Conservation (phyloP, 495 filamentous ascomycete genomes). For the Hypoxylon rickii region DNA sequence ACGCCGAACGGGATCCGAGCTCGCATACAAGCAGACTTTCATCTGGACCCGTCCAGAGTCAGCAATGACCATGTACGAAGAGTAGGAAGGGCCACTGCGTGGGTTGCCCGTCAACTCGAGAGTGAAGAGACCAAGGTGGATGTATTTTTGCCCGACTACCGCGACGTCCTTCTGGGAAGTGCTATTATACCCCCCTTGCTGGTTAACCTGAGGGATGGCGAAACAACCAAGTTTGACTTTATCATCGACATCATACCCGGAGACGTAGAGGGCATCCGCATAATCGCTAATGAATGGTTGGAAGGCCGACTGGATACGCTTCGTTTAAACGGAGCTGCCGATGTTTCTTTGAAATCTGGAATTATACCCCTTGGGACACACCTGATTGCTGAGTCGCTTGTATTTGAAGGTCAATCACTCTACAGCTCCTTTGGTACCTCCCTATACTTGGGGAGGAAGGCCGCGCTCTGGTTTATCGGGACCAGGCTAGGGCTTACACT, state of each 20-base stretch:
- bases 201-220: slow-evolving; percentile 75
- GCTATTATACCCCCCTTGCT: slow-evolving; percentile 74
- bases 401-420: slow-evolving; percentile 79
- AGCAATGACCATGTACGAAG: slow-evolving; percentile 68
- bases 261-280: slow-evolving; percentile 74
- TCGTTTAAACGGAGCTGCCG: slow-evolving; percentile 69
- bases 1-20: slow-evolving; percentile 75
- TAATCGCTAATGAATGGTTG: slow-evolving; percentile 87
- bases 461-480: slow-evolving; percentile 38
- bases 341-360: slow-evolving; percentile 74
- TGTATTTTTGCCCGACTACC: slow-evolving; percentile 84
- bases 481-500: not conserved
- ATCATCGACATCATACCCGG: slow-evolving; percentile 74
- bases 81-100: slow-evolving; percentile 77
- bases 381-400: slow-evolving; percentile 67
- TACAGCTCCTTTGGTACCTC: slow-evolving; percentile 56
- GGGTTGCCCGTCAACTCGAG: slow-evolving; percentile 75
- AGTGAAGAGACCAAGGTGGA: slow-evolving; percentile 69
- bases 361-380: slow-evolving; percentile 77
- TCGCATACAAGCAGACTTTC: slow-evolving; percentile 78
- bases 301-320: slow-evolving; percentile 72
- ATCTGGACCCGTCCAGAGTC: slow-evolving; percentile 76
- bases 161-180: slow-evolving; percentile 74
- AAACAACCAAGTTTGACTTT: slow-evolving; percentile 76
- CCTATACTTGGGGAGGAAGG: slow-evolving; percentile 56